Percentiles rank a stretch among this genome's conserved stretches.
Evolutionary conservation across 148 eudicot species (phyloP).

Genomic region (Heliamphora exappendiculata): DNA sequence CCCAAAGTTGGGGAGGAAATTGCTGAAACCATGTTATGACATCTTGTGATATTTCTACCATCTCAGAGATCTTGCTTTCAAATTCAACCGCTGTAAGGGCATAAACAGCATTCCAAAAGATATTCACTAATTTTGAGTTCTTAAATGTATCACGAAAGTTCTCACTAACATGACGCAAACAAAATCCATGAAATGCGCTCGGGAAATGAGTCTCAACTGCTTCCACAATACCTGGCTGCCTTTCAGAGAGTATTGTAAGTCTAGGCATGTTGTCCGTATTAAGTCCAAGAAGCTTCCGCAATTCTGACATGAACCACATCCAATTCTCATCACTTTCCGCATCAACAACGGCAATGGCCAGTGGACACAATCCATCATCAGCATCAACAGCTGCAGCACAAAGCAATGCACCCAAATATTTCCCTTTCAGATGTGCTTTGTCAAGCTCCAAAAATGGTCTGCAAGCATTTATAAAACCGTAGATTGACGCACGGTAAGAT

Average conservation of each 20-base stretch:
- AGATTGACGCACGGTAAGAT: slow-evolving; percentile 77
- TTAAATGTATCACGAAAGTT: slow-evolving; percentile 91
- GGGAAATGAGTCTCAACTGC: slow-evolving; percentile 94
- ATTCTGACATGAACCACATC: slow-evolving; percentile 98
- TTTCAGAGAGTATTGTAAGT: slow-evolving; percentile 84
- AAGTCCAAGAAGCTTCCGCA: slow-evolving; percentile 87
- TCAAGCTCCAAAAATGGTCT: slow-evolving; percentile 92
- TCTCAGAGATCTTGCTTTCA: slow-evolving; percentile 75
- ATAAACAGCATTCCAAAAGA: slow-evolving; percentile 96
- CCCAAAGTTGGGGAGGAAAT: slow-evolving; percentile 83
- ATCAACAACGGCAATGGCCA: slow-evolving; percentile 86
- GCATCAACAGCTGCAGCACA: slow-evolving; percentile 95
- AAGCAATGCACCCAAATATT: slow-evolving; percentile 72
- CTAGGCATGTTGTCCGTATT: slow-evolving; percentile 93
- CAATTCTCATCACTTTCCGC: slow-evolving; percentile 87
- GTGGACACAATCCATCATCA: slow-evolving; percentile 74
- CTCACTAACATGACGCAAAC: slow-evolving; percentile 80
- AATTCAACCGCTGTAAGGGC: slow-evolving; percentile 80
- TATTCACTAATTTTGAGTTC: slow-evolving; percentile 83
- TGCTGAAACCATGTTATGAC: slow-evolving; percentile 71
- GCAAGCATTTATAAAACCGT: slow-evolving; percentile 86
- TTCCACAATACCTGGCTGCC: slow-evolving; percentile 70
- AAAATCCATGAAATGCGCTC: slow-evolving; percentile 77
- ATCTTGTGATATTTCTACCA: slow-evolving; percentile 72
- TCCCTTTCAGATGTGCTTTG: slow-evolving; percentile 74